A percentile compares a stretch with the other conserved stretches of the same genome.
Evolutionary conservation across 371 early-diverging fungal genomes (phyloP).

Genomic region (Rhizopus arrhizus): DNA sequence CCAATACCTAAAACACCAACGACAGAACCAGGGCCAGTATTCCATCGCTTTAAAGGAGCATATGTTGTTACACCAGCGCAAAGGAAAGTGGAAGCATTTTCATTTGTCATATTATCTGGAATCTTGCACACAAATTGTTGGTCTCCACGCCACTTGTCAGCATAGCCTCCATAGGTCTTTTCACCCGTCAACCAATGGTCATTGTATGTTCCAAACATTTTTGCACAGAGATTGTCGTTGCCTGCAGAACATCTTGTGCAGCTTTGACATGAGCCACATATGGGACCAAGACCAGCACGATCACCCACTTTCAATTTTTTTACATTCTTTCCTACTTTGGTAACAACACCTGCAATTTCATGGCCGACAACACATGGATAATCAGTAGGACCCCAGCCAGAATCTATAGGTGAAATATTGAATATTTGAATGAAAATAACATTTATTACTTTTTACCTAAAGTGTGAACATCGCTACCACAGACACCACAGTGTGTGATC

Average conservation of each 20-base stretch:
- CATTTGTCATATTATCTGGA: conserved; percentile 53
- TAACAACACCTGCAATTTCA: conserved; percentile 58
- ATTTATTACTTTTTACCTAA: neutral
- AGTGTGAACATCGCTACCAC: conserved; percentile 57
- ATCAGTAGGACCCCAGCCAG: conserved; percentile 58
- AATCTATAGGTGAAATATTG: conserved; percentile 55
- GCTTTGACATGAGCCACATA: conserved; percentile 41
- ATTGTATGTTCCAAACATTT: conserved; percentile 63
- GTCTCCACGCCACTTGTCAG: conserved; percentile 58
- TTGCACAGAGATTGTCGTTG: conserved; percentile 35
- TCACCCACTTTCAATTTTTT: conserved; percentile 59
- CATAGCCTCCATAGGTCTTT: conserved; percentile 63
- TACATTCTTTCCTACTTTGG: conserved; percentile 52
- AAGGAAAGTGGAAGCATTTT: conserved; percentile 55
- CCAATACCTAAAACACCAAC: conserved; percentile 62
- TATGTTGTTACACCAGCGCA: conserved; percentile 66
- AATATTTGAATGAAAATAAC: neutral
- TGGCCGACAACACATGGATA: conserved; percentile 67
- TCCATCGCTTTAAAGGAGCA: conserved; percentile 58
- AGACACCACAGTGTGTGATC: conserved; percentile 57
- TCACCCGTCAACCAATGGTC: conserved; percentile 53
- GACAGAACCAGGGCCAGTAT: conserved; percentile 48
- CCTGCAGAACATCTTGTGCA: conserved; percentile 43
- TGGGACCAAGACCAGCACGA: conserved; percentile 69
- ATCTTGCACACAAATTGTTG: conserved; percentile 55